Evolutionary conservation across 148 eudicot genomes (phyloP).

Genomic region (Amaranthus palmeri): DNA sequence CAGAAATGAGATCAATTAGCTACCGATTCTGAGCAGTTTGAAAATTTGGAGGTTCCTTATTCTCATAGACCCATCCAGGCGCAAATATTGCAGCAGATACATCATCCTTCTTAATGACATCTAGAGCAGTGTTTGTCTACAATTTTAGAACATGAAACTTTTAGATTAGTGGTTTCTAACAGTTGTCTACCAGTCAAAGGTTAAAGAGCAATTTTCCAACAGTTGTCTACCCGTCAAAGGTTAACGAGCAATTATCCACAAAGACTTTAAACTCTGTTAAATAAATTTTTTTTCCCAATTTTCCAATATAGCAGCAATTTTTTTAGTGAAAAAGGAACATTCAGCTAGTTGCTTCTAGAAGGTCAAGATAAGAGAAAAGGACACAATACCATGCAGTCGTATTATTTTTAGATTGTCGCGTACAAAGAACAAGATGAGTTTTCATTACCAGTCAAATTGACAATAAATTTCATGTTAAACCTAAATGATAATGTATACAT

Average conservation of each 20-base stretch:
- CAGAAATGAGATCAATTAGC: constrained; percentile 11
- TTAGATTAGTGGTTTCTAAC: constrained; percentile 9
- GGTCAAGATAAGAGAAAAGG: too few relatives aligned
- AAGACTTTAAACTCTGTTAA: neutral
- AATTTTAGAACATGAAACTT: constrained; percentile 15
- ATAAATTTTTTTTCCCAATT: neutral
- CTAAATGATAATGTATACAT: too few relatives aligned
- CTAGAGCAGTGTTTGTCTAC: constrained; percentile 85
- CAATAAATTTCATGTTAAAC: too few relatives aligned
- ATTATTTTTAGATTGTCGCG: too few relatives aligned
- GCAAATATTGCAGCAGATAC: constrained; percentile 97
- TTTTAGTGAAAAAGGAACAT: too few relatives aligned
- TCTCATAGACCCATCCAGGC: constrained; percentile 96
- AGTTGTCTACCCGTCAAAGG: constrained; percentile 7
- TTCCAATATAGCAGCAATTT: too few relatives aligned
- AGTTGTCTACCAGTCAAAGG: constrained; percentile 6
- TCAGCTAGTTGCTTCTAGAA: too few relatives aligned
- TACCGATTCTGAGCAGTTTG: constrained; percentile 91
- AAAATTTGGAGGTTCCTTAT: constrained; percentile 78
- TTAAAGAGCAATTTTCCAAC: constrained; percentile 4
- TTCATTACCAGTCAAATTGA: too few relatives aligned
- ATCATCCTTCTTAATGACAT: constrained; percentile 55
- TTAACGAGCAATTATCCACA: constrained; percentile 1
- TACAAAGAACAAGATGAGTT: too few relatives aligned
- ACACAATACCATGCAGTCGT: too few relatives aligned